A percentile compares a stretch with the other conserved stretches of the same genome.
Evolutionary conservation across 192 early-diverging fungal species (phyloP).

Genomic region (Coemansia sp.): DNA sequence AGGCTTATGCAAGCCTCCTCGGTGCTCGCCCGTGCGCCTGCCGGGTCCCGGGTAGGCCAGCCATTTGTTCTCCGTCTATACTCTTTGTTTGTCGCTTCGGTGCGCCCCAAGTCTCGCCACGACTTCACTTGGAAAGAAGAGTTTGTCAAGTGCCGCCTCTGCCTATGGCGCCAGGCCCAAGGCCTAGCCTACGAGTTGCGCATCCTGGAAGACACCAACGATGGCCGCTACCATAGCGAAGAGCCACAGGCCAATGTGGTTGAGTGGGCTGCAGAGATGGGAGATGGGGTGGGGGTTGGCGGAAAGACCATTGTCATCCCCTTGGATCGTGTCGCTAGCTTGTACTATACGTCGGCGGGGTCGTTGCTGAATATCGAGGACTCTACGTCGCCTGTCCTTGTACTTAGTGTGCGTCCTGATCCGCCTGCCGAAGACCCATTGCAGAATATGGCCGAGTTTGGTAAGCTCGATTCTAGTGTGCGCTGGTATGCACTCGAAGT

Average conservation of each 20-base stretch:
- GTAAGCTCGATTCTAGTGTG: slow-evolving; percentile 34
- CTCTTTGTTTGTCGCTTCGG: slow-evolving; percentile 67
- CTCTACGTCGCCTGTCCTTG: slow-evolving; percentile 65
- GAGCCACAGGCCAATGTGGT: not conserved
- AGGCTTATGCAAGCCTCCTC: slow-evolving; percentile 65
- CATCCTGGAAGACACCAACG: slow-evolving; percentile 68
- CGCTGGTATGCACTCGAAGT: slow-evolving; percentile 36
- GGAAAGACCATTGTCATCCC: slow-evolving; percentile 35
- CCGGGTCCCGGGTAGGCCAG: slow-evolving; percentile 32
- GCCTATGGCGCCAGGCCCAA: slow-evolving; percentile 24
- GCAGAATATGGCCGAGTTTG: slow-evolving; percentile 7
- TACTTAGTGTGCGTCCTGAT: slow-evolving; percentile 60
- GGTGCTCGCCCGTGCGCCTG: slow-evolving; percentile 25
- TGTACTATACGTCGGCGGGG: slow-evolving; percentile 78
- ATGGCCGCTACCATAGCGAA: slow-evolving; percentile 74
- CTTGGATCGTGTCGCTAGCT: slow-evolving; percentile 51
- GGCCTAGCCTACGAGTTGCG: slow-evolving; percentile 59
- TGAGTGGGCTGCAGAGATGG: slow-evolving; percentile 21
- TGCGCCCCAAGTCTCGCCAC: slow-evolving; percentile 57
- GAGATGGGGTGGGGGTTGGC: slow-evolving; percentile 11
- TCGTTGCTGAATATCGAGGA: slow-evolving; percentile 78
- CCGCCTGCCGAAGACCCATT: not conserved
- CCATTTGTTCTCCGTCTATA: slow-evolving; percentile 63
- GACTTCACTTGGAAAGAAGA: slow-evolving; percentile 88
- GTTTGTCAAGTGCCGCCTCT: slow-evolving; percentile 58